Base-by-base conservation (phyloP, 1,139 yeast genomes). In the Trichomonascaceae sp. region DNA sequence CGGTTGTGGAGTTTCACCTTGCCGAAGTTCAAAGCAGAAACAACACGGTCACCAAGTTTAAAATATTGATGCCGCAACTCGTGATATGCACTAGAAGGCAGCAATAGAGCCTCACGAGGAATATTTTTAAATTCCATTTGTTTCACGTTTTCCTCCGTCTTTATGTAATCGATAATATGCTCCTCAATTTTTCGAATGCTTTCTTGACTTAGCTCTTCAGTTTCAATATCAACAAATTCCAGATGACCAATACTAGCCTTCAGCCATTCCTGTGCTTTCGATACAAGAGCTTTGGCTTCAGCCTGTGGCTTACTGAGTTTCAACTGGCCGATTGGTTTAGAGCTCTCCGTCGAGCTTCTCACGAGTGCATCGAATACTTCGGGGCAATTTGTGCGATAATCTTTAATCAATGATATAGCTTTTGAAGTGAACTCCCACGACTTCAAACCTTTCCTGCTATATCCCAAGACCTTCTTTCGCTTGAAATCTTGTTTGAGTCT, bases 361-460 rank as follows among this genome's bases (percentile, higher is more conserved):
- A 39, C 13, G 45, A 84, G 71, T 1, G 74, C 74, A 7, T 67
- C 66, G 66, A 88, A 83, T 50, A 90, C 72, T 8, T 72, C 71
- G 1, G 93, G 87, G 72, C 87, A 91, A 55, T 75, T 75, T 13
- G 67, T 63, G 63, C 76, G 74, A 68, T 89, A 95, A 36, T 80
- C 83, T 51, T 75, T 74, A 48, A 93, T 71, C 61, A 91, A 74
- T 44, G 80, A 76, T 45, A 87, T 71, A 0, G 98, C 95, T 63
- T 86, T 74, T 13, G 82, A 82, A 58, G 95, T 87, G 69, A 76
- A 93, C 62, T 84, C 91, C 99, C 99, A 95, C 47, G 83, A 84
- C 57, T 77, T 81, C 20, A 79, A 82, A 48, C 74, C 74, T 63
- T 84, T 83, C 59, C 83, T 80, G 3, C 96, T 82, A 70, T 84